Evolutionary conservation across 2,329 filamentous ascomycete species (phyloP).

Genomic region (Diaporthe citri): DNA sequence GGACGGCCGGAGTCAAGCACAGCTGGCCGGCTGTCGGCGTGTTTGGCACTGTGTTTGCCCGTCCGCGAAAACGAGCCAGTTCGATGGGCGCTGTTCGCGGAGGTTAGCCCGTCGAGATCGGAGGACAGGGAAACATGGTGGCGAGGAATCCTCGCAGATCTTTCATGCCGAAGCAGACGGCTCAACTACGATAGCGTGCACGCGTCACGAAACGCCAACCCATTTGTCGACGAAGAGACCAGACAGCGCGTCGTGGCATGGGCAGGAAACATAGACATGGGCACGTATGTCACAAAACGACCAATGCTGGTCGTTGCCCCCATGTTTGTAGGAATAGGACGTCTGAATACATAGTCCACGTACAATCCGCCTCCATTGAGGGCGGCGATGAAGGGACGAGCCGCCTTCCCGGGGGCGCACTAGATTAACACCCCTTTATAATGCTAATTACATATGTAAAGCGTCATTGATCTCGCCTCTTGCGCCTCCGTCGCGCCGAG

Average conservation of each 20-base stretch:
- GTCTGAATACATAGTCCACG: background rate
- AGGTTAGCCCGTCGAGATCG: no score
- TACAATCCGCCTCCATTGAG: background rate
- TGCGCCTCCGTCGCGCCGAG: background rate
- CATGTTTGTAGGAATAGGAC: background rate
- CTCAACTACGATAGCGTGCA: background rate
- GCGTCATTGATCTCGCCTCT: background rate
- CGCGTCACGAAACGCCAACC: background rate
- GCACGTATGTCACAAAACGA: background rate
- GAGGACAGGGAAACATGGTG: no score
- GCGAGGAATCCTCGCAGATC: background rate
- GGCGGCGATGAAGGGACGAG: background rate
- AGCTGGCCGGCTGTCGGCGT: background rate
- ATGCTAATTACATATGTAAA: slow-evolving; percentile 16
- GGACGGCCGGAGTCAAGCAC: background rate
- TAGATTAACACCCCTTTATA: slow-evolving; percentile 3
- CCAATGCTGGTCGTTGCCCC: no score
- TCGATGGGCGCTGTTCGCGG: background rate
- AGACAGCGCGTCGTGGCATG: background rate
- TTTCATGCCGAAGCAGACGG: background rate
- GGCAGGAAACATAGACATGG: background rate
- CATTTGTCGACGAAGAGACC: background rate
- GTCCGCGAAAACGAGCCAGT: background rate
- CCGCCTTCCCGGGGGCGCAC: background rate
- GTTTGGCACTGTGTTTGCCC: background rate